Evolutionary conservation across 75 land plant species (phyloP), one percentile per base, ranked within the genome.

Genomic region (Isoetes taiwanensis): DNA sequence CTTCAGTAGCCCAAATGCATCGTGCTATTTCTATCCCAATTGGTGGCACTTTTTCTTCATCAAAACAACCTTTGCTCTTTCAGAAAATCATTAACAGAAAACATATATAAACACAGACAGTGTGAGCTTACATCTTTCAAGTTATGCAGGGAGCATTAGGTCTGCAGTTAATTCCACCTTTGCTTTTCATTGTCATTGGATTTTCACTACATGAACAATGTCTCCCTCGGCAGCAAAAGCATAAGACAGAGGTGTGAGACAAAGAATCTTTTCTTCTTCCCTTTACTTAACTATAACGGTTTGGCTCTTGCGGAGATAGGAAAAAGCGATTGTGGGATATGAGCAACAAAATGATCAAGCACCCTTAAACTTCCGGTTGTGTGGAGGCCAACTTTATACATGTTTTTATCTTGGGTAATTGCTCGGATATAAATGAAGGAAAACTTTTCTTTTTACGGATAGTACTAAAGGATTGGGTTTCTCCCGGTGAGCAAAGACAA

Each of bases 311-410:
- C n/a, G n/a, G 73, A 81, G 85, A 78, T 82, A 9, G 59, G 34
- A 25, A 46, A 74, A n/a, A n/a, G 72, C 82, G 69, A 64, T 68
- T 79, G 42, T 23, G 17, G 16, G 62, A 73, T 53, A 80, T 77
- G 6, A 58, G 68, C 30, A 48, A 40, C 41, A 50, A 50, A n/a
- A 83, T 86, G 84, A 80, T n/a, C 76, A 77, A 63, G 57, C 33
- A 78, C 88, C 39, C 34, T 86, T 32, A 78, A 69, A 65, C 69
- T 54, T 34, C 82, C 80, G 0, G 41, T 61, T 33, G 82, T 88
- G 5, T 88, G 89, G 95, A 81, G 77, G 50, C 85, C 95, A n/a
- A 77, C 78, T 52, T 50, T 88, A 19, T 88, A 80, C 64, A 84
- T 88, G 95, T 88, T 76, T 60, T 26, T 84, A 27, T 81, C 89